Evolutionary conservation across 1,284 basidiomycete species (phyloP).

Genomic region (Phylloporus gajari): DNA sequence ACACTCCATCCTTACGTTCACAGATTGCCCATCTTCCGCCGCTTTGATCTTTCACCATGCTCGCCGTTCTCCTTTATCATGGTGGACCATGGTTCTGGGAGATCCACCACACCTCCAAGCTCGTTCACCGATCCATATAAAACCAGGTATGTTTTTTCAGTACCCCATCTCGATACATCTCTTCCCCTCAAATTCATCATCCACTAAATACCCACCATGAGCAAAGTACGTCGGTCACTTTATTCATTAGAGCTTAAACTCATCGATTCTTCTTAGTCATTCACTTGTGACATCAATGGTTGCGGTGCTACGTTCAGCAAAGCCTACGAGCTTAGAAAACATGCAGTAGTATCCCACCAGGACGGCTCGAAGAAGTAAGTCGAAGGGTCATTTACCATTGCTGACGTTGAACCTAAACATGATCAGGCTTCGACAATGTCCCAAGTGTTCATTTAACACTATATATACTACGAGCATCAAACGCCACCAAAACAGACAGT

Average conservation of each 20-base stretch:
- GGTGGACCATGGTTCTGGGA: not conserved
- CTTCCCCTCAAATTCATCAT: too few species aligned
- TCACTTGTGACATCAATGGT: not conserved
- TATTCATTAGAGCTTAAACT: not conserved
- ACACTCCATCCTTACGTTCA: not conserved
- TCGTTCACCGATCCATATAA: not conserved
- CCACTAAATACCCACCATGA: slow-evolving; percentile 1
- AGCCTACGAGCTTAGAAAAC: not conserved
- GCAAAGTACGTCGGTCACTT: not conserved
- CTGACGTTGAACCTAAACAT: not conserved
- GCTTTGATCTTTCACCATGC: not conserved
- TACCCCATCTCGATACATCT: too few species aligned
- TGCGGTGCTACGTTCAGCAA: not conserved
- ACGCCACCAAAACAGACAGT: not conserved
- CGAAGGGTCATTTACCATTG: not conserved
- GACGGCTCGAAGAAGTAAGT: not conserved
- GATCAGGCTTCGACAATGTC: not conserved
- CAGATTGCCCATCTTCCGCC: too few species aligned
- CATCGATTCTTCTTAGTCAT: not conserved
- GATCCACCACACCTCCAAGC: not conserved
- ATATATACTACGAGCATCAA: not conserved
- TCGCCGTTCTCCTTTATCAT: not conserved
- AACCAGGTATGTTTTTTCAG: not conserved
- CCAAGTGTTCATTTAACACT: not conserved
- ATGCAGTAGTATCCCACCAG: not conserved